Percentiles rank a stretch among this genome's conserved stretches.
Conservation (phyloP, 768 basidiomycete species). For the Rhizopogon vesiculosus region DNA sequence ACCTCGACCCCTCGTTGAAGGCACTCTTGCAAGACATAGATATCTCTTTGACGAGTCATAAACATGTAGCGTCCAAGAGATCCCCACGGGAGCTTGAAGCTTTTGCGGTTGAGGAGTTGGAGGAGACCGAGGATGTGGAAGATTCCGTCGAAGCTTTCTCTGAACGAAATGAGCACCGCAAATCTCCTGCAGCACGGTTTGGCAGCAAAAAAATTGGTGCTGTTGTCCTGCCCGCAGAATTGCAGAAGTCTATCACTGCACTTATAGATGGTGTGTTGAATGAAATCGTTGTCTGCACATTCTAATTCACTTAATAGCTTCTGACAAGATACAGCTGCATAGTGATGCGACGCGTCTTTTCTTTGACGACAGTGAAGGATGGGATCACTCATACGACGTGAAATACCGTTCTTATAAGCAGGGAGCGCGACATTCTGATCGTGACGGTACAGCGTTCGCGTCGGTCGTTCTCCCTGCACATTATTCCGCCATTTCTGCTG, state of each 20-base stretch:
- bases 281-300: background rate
- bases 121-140: constrained; percentile 29
- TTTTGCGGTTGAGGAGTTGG: constrained; percentile 31
- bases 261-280: constrained; percentile 58
- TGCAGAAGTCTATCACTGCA: constrained; percentile 58
- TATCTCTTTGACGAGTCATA: constrained; percentile 45
- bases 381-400: constrained; percentile 53
- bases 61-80: constrained; percentile 26
- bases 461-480: constrained; percentile 83
- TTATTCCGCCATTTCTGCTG: constrained; percentile 76
- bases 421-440: constrained; percentile 50
- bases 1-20: constrained; percentile 63
- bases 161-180: constrained; percentile 36
- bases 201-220: constrained; percentile 72
- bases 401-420: constrained; percentile 60
- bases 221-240: constrained; percentile 67
- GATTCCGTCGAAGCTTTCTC: constrained; percentile 22
- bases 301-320: constrained; percentile 35
- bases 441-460: constrained; percentile 82
- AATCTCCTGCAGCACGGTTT: constrained; percentile 79
- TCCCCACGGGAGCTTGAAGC: constrained; percentile 54
- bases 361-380: constrained; percentile 35
- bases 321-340: constrained; percentile 60
- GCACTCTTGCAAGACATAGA: constrained; percentile 64
- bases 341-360: constrained; percentile 74